Base-by-base conservation (phyloP, 495 filamentous ascomycete genomes). In the Xeromyces bisporus region DNA sequence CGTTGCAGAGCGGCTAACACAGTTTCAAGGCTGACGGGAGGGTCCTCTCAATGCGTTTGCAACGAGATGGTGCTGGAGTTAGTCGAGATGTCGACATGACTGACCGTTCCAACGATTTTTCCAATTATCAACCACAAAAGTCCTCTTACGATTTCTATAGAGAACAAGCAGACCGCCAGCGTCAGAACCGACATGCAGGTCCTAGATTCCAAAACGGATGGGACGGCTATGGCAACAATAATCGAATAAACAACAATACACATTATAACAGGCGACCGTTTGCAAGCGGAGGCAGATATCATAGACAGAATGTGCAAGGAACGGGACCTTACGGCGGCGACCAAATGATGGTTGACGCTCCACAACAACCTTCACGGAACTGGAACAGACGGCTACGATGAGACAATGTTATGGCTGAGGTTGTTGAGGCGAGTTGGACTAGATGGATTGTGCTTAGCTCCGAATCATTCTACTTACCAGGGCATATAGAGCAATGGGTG, bases 11-110 rank as follows among this genome's bases (percentile, higher is more conserved):
- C 15, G 32, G 37, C 50, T 61, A 41, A 58, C 33, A 14, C 17
- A 8, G 11, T 10, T 9, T 14, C 24, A 38, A 92, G 83, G 85
- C 85, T 32, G 85, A 93, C 40, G 82, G 86, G n/a, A 67, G 81
- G 33, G 45, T 83, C 7, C 64, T 97, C 4, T 67, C 74, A 27
- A 72, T 97, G 34, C 80, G 75, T 39, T 58, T 77, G 41, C 85
- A 84, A 36, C 46, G 60, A 8, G 49, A 59, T 11, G 59, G 60
- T 11, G 26, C 57, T 15, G 31, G 37, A 7, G 32, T 37, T 44
- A 28, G 32, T 37, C 41, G 48, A 8, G 39, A 26, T 33, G 44
- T 43, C 11, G 48, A 56, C 26, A 36, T 48, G 26, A 52, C 53
- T 28, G 43, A 53, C 14, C 48, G 47, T 7, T 27, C 47, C n/a